Evolutionary conservation across 371 early-diverging fungal genomes (phyloP), one percentile per base, ranked within the genome.

Genomic region (Chytridiales sp.): DNA sequence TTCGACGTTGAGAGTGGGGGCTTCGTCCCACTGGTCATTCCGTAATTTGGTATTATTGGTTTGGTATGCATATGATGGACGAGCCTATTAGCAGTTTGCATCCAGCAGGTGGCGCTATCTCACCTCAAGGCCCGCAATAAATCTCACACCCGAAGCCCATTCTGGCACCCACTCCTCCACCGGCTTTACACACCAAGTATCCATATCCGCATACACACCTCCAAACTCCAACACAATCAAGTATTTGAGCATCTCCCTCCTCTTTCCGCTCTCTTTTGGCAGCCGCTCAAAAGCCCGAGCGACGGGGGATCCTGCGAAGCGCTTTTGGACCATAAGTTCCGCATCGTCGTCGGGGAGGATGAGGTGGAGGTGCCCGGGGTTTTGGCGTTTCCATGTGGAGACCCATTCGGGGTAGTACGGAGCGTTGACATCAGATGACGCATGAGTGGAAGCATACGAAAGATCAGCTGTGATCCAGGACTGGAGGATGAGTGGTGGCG

Each of bases 151-250:
- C 38, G n/a, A n/a, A n/a, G 8, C 38, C 38, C 38, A 9, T 17
- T 17, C 38, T 6, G 8, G 47, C 8, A 13, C 40, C 56, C 56
- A 56, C 8, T 44, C 40, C 15, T 36, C 59, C 5, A 59, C 40
- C 9, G 53, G 53, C 39, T 39, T 15, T 11, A 26, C 17, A 30
- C 62, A 61, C 13, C 9, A 13, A 0, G 62, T 61, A 31, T 61
- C 62, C 0, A 38, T 22, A 31, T 61, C 62, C n/a, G 55, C 31
- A 39, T 61, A 61, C 8, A 61, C 55, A 0, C 62, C 62, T 21
- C 62, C 62, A 21, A 29, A 35, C 34, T 22, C 22, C 39, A 22
- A 47, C 17, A 61, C 21, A 44, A 61, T 4, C n/a, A 53, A 43
- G 54, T 61, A 61, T 3, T 55, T 54, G 4, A 61, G 30, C 42